Conservation (phyloP, 225 moss, liverwort and hornwort species). For the Marchantia paleacea region DNA sequence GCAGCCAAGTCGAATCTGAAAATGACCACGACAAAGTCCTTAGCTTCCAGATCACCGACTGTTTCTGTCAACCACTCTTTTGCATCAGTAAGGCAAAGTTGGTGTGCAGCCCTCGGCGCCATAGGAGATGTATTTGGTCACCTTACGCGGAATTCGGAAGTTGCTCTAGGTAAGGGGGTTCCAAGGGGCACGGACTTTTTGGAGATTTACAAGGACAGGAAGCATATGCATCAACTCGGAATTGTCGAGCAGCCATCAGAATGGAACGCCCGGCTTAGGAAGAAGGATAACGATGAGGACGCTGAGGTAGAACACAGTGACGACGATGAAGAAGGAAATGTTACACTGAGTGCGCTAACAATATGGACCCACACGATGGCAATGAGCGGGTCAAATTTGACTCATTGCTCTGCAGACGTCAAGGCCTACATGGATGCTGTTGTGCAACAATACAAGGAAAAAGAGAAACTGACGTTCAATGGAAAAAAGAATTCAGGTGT, state of each 20-base stretch:
- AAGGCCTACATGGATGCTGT: conserved; percentile 16
- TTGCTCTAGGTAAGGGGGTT: conserved; percentile 14
- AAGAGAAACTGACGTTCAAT: neutral
- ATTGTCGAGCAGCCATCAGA: neutral
- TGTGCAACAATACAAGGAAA: conserved; percentile 16
- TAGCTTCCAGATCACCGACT: conserved; percentile 15
- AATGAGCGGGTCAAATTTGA: neutral
- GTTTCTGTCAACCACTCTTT: conserved; percentile 6
- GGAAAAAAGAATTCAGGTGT: neutral
- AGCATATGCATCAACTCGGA: conserved; percentile 11
- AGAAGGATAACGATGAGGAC: neutral
- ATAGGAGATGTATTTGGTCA: conserved; percentile 25
- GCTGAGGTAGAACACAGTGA: neutral
- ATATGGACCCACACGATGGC: conserved; percentile 17
- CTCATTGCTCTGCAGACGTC: conserved; percentile 1
- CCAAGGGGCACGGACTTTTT: conserved; percentile 13
- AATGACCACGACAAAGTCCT: neutral
- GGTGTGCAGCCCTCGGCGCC: conserved; percentile 22
- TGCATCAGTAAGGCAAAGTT: conserved; percentile 23
- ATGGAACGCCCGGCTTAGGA: neutral
- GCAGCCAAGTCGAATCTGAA: conserved; percentile 1
- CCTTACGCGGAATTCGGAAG: conserved; percentile 20
- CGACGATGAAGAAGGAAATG: conserved; percentile 2
- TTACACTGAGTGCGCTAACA: conserved; percentile 1
- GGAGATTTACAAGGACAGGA: conserved; percentile 12